Percentiles rank a stretch among this genome's conserved stretches.
These are phyloP conservation scores for Sporisorium exsertum DNA, from an alignment of 1,284 basidiomycete species.

Conservation along the genomic window DNA sequence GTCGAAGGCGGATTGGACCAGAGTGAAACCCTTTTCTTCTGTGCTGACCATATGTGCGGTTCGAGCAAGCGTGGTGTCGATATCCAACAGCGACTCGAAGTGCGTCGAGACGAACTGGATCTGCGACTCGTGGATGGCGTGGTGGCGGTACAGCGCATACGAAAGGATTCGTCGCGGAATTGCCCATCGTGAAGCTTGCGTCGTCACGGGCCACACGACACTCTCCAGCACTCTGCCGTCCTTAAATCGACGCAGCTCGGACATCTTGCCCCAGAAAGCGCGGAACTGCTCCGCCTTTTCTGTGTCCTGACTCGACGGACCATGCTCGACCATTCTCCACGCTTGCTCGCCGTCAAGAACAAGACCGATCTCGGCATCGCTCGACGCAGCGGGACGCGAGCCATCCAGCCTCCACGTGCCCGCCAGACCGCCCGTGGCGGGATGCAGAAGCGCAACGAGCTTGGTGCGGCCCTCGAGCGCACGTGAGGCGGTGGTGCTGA, in stretches of 20 bases:
- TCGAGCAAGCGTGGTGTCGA: constrained; percentile 55
- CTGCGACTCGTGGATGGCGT: constrained; percentile 74
- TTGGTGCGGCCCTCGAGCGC: constrained; percentile 44
- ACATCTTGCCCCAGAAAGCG: constrained; percentile 89
- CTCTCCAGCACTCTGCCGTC: constrained; percentile 92
- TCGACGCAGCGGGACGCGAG: constrained; percentile 26
- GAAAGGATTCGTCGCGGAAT: constrained; percentile 82
- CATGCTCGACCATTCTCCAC: constrained; percentile 67
- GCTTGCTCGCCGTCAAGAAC: constrained; percentile 60
- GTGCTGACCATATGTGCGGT: constrained; percentile 69
- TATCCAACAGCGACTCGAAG: constrained; percentile 77
- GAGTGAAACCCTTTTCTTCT: constrained; percentile 75
- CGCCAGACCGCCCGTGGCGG: constrained; percentile 37
- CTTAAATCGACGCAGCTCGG: constrained; percentile 95
- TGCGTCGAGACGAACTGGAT: constrained; percentile 74
- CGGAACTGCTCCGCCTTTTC: constrained; percentile 76
- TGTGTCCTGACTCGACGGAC: constrained; percentile 73
- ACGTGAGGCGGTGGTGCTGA: constrained; percentile 55
- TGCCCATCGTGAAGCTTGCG: constrained; percentile 73
- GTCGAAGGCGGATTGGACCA: constrained; percentile 84
- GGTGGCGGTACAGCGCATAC: constrained; percentile 82
- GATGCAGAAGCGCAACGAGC: constrained; percentile 47
- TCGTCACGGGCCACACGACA: constrained; percentile 81
- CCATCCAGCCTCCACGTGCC: constrained; percentile 49
- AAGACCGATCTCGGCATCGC: constrained; percentile 54